Evolutionary conservation across 1,139 yeast genomes (phyloP).

Genomic region (Geotrichum aggregatum): DNA sequence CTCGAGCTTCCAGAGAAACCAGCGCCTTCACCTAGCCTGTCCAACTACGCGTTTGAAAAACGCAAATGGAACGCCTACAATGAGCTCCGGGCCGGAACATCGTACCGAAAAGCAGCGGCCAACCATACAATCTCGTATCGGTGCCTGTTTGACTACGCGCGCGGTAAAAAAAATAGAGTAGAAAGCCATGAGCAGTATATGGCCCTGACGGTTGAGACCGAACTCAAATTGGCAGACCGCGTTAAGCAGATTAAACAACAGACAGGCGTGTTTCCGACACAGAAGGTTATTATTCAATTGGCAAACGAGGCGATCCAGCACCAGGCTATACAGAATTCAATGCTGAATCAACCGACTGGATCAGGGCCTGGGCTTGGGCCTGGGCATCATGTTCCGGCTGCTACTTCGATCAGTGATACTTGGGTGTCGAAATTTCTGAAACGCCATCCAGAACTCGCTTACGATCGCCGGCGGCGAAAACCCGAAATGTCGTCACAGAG

Average conservation of each 20-base stretch:
- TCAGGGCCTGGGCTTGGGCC: background rate
- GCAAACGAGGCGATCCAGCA: conserved; percentile 13
- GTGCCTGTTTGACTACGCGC: conserved; percentile 17
- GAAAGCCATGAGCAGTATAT: conserved; percentile 16
- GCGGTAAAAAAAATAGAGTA: conserved; percentile 13
- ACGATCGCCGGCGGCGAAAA: conserved; percentile 8
- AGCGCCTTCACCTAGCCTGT: conserved; percentile 7
- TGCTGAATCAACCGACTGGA: too few relatives aligned
- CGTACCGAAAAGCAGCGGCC: conserved; percentile 17
- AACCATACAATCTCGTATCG: conserved; percentile 16
- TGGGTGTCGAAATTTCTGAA: conserved; percentile 17
- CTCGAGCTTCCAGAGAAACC: conserved; percentile 8
- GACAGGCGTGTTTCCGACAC: conserved; percentile 12
- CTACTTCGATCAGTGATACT: conserved; percentile 8
- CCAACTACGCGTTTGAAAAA: conserved; percentile 15
- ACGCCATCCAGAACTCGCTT: conserved; percentile 15
- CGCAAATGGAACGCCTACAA: conserved; percentile 19
- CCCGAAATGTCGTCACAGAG: background rate
- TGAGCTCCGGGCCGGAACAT: conserved; percentile 11
- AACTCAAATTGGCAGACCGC: conserved; percentile 3
- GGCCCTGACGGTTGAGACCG: conserved; percentile 13
- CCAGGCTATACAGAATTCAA: background rate
- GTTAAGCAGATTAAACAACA: background rate
- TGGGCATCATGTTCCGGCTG: background rate
- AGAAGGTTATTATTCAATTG: conserved; percentile 9